Conservation (phyloP, 139 green algal species). For the Chlamydomonas sp. region DNA sequence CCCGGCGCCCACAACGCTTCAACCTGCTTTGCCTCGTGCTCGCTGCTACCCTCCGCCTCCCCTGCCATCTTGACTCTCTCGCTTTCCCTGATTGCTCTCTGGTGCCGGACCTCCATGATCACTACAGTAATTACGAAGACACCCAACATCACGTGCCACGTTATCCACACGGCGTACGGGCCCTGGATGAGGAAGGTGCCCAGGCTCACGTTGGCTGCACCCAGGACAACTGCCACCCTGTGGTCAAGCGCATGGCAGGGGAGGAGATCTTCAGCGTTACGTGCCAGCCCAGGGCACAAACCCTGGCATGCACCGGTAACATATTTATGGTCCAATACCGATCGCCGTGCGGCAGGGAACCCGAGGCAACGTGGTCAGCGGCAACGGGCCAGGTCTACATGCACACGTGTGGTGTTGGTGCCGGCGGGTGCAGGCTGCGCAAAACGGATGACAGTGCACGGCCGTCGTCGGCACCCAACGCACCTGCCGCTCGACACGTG, state of each 20-base stretch:
- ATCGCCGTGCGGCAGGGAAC: no score
- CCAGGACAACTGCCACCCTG: background rate
- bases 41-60: no score
- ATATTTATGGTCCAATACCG: no score
- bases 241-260: no score
- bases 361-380: background rate
- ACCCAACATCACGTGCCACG: background rate
- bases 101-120: background rate
- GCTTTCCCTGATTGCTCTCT: no score
- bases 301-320: no score
- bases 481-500: constrained; percentile 1
- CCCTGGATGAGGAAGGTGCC: constrained; percentile 6
- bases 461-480: background rate
- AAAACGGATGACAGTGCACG: no score
- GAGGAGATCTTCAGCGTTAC: background rate
- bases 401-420: background rate
- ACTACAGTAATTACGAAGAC: background rate
- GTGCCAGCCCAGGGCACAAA: background rate
- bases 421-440: no score
- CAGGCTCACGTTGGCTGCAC: constrained; percentile 11
- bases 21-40: no score
- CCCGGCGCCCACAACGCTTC: no score
- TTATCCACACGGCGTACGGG: constrained; percentile 1
- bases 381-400: no score
- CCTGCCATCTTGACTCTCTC: no score